Evolutionary conservation across 768 basidiomycete genomes (phyloP), one percentile per base, ranked within the genome.

Genomic region (Clavulina sp.): DNA sequence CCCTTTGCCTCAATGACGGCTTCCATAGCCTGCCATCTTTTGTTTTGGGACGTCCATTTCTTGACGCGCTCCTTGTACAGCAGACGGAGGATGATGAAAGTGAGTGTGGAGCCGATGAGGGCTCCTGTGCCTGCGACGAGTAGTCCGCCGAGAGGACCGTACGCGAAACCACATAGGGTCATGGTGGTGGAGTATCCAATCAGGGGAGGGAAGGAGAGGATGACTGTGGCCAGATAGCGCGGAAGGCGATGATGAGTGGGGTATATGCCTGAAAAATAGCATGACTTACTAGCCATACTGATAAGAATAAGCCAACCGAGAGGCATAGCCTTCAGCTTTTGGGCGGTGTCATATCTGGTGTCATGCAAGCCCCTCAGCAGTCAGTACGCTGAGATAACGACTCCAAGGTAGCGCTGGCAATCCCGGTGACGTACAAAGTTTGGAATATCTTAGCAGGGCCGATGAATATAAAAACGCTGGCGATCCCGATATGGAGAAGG

Each of bases 141-240:
- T 65, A 83, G 81, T 0, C 87, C 87, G 52, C 72, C 72, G 67
- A 84, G 71, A n/a, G n/a, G n/a, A 41, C 87, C 86, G 58, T 84
- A 89, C 1, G 84, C 80, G 63, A 87, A 89, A 1, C 87, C 87
- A 58, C 78, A 80, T 5, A 91, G 61, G 9, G 80, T 77, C 28
- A 76, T 59, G 38, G 72, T 64, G 0, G 81, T 81, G 0, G 79
- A 79, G 62, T 81, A 78, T 1, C 84, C 84, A 50, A 80, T 68
- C 55, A 77, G 61, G 16, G 75, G 81, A 19, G 75, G 79, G 57
- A 78, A 74, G 13, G 73, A 58, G 18, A 54, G 50, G 7, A 59
- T 34, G 41, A 56, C 58, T 60, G 51, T 19, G 9, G 31, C 40
- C 4, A 21, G n/a, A 49, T 26, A 6, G 21, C 30, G 23, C 18